These are phyloP conservation scores for Mucor plumbeus DNA, from an alignment of 371 early-diverging fungal genomes.

Conservation along the genomic window DNA sequence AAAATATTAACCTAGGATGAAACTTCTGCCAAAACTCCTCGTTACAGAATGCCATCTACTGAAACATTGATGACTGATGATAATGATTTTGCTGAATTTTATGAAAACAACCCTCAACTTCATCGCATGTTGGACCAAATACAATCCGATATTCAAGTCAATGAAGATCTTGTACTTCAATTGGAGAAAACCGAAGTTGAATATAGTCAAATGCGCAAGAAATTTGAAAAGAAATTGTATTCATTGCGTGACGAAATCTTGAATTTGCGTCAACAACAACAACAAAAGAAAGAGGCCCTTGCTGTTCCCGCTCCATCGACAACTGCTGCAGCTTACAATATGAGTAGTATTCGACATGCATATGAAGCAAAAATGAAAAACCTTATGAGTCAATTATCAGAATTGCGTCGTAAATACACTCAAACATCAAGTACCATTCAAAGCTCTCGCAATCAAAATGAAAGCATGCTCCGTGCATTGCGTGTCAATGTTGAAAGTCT, in stretches of 20 bases:
- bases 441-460: conserved; percentile 57
- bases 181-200: conserved; percentile 63
- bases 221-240: conserved; percentile 73
- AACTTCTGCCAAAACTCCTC: neutral
- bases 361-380: conserved; percentile 76
- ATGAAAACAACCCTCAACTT: conserved; percentile 37
- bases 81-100: conserved; percentile 17
- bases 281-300: conserved; percentile 11
- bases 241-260: conserved; percentile 61
- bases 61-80: conserved; percentile 21
- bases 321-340: conserved; percentile 6
- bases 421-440: conserved; percentile 62
- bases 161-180: conserved; percentile 59
- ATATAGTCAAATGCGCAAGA: conserved; percentile 56
- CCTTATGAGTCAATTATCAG: conserved; percentile 68
- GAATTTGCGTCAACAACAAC: conserved; percentile 41
- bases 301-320: neutral
- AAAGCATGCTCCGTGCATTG: conserved; percentile 56
- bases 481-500: conserved; percentile 63
- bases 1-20: neutral
- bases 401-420: conserved; percentile 60
- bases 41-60: conserved; percentile 22
- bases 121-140: conserved; percentile 61
- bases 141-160: conserved; percentile 71
- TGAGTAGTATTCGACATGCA: conserved; percentile 39